Evolutionary conservation across 345 rosid species (phyloP).

Genomic region (Eucalyptus fibrosa): DNA sequence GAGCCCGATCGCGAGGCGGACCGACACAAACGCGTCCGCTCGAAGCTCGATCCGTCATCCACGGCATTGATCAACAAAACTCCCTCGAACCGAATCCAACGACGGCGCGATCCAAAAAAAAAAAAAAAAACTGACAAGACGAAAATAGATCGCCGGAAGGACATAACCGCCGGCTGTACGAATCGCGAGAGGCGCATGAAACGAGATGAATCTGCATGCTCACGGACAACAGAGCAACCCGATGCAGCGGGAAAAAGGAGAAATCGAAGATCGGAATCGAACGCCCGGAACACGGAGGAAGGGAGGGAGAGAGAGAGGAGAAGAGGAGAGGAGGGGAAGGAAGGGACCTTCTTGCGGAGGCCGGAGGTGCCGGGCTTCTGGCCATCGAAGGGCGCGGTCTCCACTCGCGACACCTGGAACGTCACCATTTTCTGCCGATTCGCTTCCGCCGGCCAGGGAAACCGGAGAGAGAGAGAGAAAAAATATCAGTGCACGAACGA

Average conservation of each 20-base stretch:
- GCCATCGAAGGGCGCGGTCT: conserved; percentile 66
- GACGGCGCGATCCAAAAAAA: neutral
- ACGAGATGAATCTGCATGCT: neutral
- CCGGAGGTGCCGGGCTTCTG: conserved; percentile 99
- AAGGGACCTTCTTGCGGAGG: conserved; percentile 91
- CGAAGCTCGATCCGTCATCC: neutral
- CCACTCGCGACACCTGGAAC: conserved; percentile 53
- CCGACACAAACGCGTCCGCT: neutral
- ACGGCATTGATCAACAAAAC: neutral
- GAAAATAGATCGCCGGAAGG: neutral
- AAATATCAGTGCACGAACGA: neutral
- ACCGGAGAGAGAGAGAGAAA: neutral
- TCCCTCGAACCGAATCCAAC: neutral
- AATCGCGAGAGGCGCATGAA: neutral
- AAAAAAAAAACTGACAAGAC: neutral
- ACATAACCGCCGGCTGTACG: neutral
- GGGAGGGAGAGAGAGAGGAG: neutral
- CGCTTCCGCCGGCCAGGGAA: neutral
- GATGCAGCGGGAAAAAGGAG: neutral
- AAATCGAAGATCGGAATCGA: neutral
- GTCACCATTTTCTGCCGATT: conserved; percentile 20
- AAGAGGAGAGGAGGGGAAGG: neutral
- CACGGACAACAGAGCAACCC: neutral
- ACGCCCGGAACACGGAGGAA: neutral
- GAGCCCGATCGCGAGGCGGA: neutral